These are phyloP conservation scores for Mucor ambiguus DNA, from an alignment of 371 early-diverging fungal genomes.

Conservation along the genomic window DNA sequence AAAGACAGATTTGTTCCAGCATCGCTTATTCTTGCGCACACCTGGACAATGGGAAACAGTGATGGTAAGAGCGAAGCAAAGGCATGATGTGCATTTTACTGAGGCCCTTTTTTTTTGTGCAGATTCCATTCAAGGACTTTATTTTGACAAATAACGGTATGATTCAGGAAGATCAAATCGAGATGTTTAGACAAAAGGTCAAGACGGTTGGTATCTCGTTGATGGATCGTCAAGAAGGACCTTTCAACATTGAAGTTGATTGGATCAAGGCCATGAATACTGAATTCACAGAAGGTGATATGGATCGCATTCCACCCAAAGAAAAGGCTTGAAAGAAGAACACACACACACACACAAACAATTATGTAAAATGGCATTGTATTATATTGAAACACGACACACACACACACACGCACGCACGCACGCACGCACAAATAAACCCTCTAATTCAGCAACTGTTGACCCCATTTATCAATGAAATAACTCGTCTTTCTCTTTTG, in stretches of 20 bases:
- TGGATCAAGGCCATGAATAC: constrained; percentile 88
- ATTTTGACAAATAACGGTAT: constrained; percentile 88
- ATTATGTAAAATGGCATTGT: background rate
- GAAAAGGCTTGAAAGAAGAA: constrained; percentile 1
- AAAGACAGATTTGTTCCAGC: constrained; percentile 88
- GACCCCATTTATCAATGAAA: background rate
- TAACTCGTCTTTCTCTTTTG: background rate
- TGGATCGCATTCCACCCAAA: constrained; percentile 44
- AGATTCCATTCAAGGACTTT: constrained; percentile 93
- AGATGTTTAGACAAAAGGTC: constrained; percentile 82
- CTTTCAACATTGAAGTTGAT: constrained; percentile 87
- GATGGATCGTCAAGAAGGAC: constrained; percentile 82
- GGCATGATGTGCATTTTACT: background rate
- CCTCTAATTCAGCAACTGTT: background rate
- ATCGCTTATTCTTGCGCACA: constrained; percentile 80
- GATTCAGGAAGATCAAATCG: constrained; percentile 82
- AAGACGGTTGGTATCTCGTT: constrained; percentile 89
- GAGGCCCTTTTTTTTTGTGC: background rate
- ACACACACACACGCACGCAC: background rate
- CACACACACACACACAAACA: background rate
- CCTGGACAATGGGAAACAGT: constrained; percentile 93
- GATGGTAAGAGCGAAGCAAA: constrained; percentile 54
- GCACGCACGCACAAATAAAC: background rate
- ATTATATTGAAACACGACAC: background rate
- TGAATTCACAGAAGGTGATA: constrained; percentile 70